These are phyloP conservation scores for Rhytidhysteron rufulum DNA, from an alignment of 2,329 filamentous ascomycete species.

Conservation along the genomic window DNA sequence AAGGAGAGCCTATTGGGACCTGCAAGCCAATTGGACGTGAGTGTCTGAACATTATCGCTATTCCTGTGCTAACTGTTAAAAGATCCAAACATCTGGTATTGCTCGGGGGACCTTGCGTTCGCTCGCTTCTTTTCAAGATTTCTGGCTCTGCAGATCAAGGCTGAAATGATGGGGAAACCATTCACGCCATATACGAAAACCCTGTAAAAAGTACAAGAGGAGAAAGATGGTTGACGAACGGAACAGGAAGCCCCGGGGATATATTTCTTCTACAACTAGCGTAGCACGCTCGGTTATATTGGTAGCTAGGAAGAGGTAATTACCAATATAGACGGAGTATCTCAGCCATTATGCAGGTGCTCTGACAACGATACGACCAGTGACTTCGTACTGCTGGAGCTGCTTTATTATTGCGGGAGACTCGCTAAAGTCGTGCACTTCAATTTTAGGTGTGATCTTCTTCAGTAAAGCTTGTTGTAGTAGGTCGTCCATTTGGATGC, in stretches of 20 bases:
- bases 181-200: not conserved
- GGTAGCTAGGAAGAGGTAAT: no score
- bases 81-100: slow-evolving; percentile 41
- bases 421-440: slow-evolving; percentile 33
- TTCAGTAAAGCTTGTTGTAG: slow-evolving; percentile 41
- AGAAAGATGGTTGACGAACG: no score
- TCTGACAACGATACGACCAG: slow-evolving; percentile 33
- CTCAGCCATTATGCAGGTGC: slow-evolving; percentile 12
- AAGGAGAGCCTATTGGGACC: slow-evolving; percentile 43
- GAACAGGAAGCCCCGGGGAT: no score
- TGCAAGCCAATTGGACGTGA: slow-evolving; percentile 1
- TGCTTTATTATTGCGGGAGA: slow-evolving; percentile 33
- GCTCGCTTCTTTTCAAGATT: slow-evolving; percentile 47
- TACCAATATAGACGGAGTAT: no score
- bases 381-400: slow-evolving; percentile 30
- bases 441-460: slow-evolving; percentile 37
- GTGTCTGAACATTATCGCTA: not conserved
- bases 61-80: not conserved
- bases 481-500: slow-evolving; percentile 44
- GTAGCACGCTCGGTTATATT: no score
- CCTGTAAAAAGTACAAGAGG: no score
- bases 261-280: no score
- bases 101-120: slow-evolving; percentile 41
- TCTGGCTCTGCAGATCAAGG: slow-evolving; percentile 46
- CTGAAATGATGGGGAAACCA: slow-evolving; percentile 23